Percentiles rank a stretch among this genome's conserved stretches.
Evolutionary conservation across 192 early-diverging fungal species (phyloP).

Genomic region (Paraglomus brasilianum): DNA sequence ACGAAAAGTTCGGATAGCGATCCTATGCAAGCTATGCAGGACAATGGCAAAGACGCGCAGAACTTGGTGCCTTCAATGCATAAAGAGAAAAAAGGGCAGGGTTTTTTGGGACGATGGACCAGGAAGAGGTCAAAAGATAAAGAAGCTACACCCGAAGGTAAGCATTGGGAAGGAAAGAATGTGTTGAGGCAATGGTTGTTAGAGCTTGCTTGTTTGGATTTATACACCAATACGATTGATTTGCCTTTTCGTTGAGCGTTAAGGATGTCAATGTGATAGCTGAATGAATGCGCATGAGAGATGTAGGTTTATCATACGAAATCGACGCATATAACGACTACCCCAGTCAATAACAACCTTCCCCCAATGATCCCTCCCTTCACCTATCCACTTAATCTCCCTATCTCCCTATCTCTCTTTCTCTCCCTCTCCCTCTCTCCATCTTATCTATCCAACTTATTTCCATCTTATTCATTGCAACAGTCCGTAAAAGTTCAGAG

Average conservation of each 20-base stretch:
- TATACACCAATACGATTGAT: no score
- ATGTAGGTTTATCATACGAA: no score
- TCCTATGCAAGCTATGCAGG: neutral
- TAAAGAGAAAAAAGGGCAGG: constrained; percentile 15
- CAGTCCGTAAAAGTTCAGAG: constrained; percentile 22
- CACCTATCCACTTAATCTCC: neutral
- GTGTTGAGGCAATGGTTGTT: no score
- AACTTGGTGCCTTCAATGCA: constrained; percentile 8
- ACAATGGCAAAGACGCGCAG: neutral
- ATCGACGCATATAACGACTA: no score
- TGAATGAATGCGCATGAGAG: no score
- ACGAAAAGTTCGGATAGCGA: constrained; percentile 30
- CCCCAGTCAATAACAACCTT: no score
- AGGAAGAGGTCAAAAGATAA: constrained; percentile 12
- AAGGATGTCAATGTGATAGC: no score
- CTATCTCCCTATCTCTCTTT: neutral
- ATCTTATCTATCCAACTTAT: neutral
- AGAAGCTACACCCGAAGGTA: constrained; percentile 27
- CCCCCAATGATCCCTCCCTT: no score
- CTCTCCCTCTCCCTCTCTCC: neutral
- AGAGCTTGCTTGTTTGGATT: no score
- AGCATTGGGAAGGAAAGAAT: neutral
- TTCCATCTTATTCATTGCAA: neutral
- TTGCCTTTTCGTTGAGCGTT: no score
- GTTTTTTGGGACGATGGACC: neutral